phyloP scores from a whole-genome alignment of 2,329 filamentous ascomycete species.

The Trichoderma polysporum region DNA sequence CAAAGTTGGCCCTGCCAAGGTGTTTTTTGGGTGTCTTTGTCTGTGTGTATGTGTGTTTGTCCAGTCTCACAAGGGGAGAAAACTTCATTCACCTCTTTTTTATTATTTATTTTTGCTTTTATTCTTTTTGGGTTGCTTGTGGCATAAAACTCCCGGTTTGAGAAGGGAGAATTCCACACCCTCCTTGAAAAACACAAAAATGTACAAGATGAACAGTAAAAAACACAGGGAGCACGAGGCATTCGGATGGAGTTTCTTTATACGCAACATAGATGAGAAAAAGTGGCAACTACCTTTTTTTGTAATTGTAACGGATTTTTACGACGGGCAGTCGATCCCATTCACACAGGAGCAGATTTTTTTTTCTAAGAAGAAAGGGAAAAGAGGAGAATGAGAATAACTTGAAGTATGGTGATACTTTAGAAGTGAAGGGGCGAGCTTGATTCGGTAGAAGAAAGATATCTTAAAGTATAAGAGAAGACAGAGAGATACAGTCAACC shows the following conservation, averaged over 20 bases:
- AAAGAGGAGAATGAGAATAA: not conserved
- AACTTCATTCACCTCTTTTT: not conserved
- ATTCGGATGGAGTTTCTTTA: conserved; percentile 18
- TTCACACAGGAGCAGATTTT: not conserved
- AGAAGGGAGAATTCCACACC: not conserved
- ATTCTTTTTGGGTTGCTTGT: not conserved
- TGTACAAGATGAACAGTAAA: conserved; percentile 22
- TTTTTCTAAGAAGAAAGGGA: not conserved
- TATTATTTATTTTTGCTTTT: not conserved
- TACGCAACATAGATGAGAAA: conserved; percentile 28
- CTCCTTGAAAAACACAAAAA: not conserved
- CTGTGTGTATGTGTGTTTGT: not conserved
- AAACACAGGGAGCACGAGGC: conserved; percentile 20
- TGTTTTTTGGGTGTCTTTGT: conserved; percentile 24
- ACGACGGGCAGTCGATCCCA: conserved; percentile 19
- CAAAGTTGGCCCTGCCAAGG: conserved; percentile 14
- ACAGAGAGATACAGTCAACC: conserved; percentile 3
- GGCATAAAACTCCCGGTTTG: not conserved
- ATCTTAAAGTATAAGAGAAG: not conserved
- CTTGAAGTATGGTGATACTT: not conserved
- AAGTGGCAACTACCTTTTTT: conserved; percentile 25
- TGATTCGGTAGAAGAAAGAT: conserved; percentile 1
- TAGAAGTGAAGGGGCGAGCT: not conserved
- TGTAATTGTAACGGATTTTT: conserved; percentile 31
- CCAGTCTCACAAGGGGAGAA: not conserved